Evolutionary conservation across 148 eudicot genomes (phyloP).

Genomic region (Cornus suecica): DNA sequence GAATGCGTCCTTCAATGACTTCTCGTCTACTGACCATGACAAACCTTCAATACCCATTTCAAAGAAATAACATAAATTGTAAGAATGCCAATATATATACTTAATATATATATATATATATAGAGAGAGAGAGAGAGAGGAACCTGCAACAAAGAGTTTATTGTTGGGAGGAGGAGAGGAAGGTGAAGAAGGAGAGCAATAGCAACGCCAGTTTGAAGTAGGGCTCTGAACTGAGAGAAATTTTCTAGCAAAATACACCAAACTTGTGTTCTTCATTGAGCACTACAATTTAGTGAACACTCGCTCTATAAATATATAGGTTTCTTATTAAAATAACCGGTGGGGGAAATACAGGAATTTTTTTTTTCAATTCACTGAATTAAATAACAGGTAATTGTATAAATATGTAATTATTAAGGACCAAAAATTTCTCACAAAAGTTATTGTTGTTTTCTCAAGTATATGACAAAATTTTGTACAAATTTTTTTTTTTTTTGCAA

Average conservation of each 20-base stretch:
- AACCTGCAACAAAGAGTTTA: conserved; percentile 71
- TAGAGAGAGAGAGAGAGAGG: conserved; percentile 5
- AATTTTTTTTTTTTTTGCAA: too few relatives aligned
- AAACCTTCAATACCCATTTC: conserved; percentile 32
- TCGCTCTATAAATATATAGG: too few relatives aligned
- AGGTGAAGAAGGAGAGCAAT: conserved; percentile 37
- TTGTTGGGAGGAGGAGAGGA: conserved; percentile 38
- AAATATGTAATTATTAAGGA: too few relatives aligned
- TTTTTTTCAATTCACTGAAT: too few relatives aligned
- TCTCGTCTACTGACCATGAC: conserved; percentile 81
- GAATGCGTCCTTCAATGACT: conserved; percentile 62
- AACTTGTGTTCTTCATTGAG: conserved; percentile 26
- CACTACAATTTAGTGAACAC: background rate
- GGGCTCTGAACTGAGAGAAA: conserved; percentile 17
- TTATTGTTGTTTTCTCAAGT: too few relatives aligned
- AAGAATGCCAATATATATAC: background rate
- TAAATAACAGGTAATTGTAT: too few relatives aligned
- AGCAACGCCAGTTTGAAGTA: conserved; percentile 25
- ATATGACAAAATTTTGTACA: too few relatives aligned
- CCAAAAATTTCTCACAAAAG: too few relatives aligned
- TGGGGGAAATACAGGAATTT: too few relatives aligned
- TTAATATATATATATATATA: background rate
- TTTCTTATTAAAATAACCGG: too few relatives aligned
- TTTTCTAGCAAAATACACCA: conserved; percentile 35
- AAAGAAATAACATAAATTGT: background rate